phyloP scores from a whole-genome alignment of 2,329 filamentous ascomycete species.

The Dothiorella sarmentorum region DNA sequence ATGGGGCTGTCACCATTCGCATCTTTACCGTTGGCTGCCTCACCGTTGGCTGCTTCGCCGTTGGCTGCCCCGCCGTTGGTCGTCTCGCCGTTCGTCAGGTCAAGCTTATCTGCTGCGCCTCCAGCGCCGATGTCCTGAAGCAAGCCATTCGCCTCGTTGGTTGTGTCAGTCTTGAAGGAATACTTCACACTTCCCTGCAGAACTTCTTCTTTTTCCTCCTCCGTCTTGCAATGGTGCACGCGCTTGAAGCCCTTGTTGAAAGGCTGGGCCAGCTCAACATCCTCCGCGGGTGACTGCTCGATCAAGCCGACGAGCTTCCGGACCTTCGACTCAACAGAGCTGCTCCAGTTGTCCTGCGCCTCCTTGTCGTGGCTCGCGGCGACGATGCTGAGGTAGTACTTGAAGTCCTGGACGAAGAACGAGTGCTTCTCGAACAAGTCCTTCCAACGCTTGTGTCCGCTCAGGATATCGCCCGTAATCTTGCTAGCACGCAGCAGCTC shows the following conservation, averaged over 20 bases:
- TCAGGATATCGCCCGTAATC: slow-evolving; percentile 75
- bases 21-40: slow-evolving; percentile 37
- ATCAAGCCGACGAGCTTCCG: slow-evolving; percentile 78
- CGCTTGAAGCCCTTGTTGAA: slow-evolving; percentile 93
- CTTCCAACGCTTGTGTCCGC: slow-evolving; percentile 75
- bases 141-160: slow-evolving; percentile 47
- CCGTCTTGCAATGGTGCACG: slow-evolving; percentile 64
- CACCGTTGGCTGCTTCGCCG: no score
- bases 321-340: slow-evolving; percentile 90
- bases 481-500: slow-evolving; percentile 76
- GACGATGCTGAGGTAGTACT: slow-evolving; percentile 90
- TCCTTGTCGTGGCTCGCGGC: slow-evolving; percentile 80
- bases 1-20: slow-evolving; percentile 42
- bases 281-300: slow-evolving; percentile 67
- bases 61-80: no score
- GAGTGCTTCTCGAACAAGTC: slow-evolving; percentile 85
- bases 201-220: slow-evolving; percentile 60
- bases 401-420: slow-evolving; percentile 91
- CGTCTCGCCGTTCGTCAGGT: slow-evolving; percentile 40
- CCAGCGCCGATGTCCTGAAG: slow-evolving; percentile 50
- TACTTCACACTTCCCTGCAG: slow-evolving; percentile 60
- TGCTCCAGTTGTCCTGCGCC: slow-evolving; percentile 81
- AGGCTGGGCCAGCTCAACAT: slow-evolving; percentile 77
- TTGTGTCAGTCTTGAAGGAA: slow-evolving; percentile 48
- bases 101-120: slow-evolving; percentile 34